Conservation (phyloP, 164 flowering plant genomes). For the Tinospora cordifolia region DNA sequence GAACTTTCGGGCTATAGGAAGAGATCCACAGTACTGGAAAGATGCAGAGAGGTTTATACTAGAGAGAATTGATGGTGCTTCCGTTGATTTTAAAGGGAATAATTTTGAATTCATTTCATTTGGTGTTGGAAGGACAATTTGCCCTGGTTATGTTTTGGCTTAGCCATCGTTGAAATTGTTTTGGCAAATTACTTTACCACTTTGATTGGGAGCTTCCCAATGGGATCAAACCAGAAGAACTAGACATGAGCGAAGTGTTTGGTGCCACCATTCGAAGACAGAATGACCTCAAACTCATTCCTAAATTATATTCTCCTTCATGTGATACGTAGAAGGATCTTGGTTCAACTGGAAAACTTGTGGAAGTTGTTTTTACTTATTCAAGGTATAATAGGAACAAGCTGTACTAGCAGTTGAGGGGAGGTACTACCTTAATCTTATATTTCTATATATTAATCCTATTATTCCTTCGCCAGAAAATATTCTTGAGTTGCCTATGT, state of each 20-base stretch:
- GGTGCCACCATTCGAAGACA: slow-evolving; percentile 20
- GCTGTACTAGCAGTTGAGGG: too few relatives aligned
- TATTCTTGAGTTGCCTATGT: too few relatives aligned
- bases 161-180: slow-evolving; percentile 12
- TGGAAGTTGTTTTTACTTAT: background rate
- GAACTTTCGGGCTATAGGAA: slow-evolving; percentile 35
- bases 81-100: slow-evolving; percentile 18
- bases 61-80: slow-evolving; percentile 17
- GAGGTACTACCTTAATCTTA: too few relatives aligned
- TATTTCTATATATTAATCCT: too few relatives aligned
- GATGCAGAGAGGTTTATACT: slow-evolving; percentile 16
- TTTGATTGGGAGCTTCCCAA: slow-evolving; percentile 7
- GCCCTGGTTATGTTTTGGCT: slow-evolving; percentile 18
- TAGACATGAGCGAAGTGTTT: slow-evolving; percentile 20
- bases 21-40: slow-evolving; percentile 25
- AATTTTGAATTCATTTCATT: slow-evolving; percentile 15
- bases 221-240: slow-evolving; percentile 18
- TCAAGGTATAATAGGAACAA: background rate
- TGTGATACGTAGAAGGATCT: background rate
- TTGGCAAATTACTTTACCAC: slow-evolving; percentile 3
- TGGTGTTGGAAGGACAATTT: slow-evolving; percentile 24
- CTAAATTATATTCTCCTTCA: slow-evolving; percentile 18
- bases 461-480: too few relatives aligned
- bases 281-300: slow-evolving; percentile 20
- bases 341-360: background rate